Base-by-base conservation (phyloP, 176 grass and related monocot genomes). In the Urochloa ruziziensis region DNA sequence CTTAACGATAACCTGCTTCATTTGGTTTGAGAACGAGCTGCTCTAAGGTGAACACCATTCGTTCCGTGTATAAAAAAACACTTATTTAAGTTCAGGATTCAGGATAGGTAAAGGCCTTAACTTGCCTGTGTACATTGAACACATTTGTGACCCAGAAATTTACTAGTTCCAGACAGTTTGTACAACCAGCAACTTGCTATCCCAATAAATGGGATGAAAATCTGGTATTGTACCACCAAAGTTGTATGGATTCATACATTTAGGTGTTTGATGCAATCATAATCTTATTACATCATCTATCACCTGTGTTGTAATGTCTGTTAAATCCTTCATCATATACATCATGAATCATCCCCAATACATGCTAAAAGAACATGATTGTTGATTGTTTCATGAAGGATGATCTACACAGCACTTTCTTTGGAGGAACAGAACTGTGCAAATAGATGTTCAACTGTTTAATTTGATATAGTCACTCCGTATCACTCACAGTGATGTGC, bases 11-110 rank as follows among this genome's bases (percentile, higher is more conserved):
- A 7, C 8, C 8, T 43, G 14, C 23, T 53, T 54, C 29, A 32
- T 77, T 33, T 68, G 28, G 29, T 82, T 86, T 35, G 10, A 63
- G 54, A 74, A 91, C 51, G 68, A 40, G 16, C 59, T 76, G 36
- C 63, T 58, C 34, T 35, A 58, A 73, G 37, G 66, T 66, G 83
- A 77, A 86, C 28, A 47, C 29, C 17, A 2, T 47, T 17, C 14
- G 17, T 5, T 58, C 13, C 33, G 54, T 23, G 63, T 76, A 90
- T 67, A 87, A 15, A 42, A 74, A 21, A 61, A 39, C 8, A 15
- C 36, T 23, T 78, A 71, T 60, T 78, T 49, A 64, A 30, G 77
- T 58, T 72, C 62, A 75, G 29, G 29, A 79, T 79, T 68, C 15
- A 25, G 14, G 51, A 53, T 74, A 68, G 30, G 28, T 79, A 21